These are phyloP conservation scores for Mallotus japonicus DNA, from an alignment of 441 rosid species.

Conservation along the genomic window DNA sequence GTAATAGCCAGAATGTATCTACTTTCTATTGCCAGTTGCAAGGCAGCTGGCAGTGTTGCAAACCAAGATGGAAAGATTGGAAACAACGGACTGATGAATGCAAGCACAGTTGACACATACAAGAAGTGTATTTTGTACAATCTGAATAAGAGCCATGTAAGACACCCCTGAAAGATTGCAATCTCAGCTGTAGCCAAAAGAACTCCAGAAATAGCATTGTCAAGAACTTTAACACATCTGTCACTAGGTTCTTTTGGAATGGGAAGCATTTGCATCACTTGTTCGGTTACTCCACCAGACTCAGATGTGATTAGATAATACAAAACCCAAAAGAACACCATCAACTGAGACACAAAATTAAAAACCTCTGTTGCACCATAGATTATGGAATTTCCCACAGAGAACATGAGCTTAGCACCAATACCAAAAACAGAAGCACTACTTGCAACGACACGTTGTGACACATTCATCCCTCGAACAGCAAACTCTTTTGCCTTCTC, in stretches of 20 bases:
- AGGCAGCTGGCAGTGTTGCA: constrained; percentile 78
- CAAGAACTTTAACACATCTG: constrained; percentile 88
- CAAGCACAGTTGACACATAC: constrained; percentile 80
- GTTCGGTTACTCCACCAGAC: constrained; percentile 96
- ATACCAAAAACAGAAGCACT: constrained; percentile 78
- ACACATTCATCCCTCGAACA: constrained; percentile 70
- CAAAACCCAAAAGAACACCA: constrained; percentile 84
- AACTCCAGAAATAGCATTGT: constrained; percentile 80
- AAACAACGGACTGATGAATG: constrained; percentile 67
- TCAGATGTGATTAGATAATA: constrained; percentile 87
- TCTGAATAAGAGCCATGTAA: constrained; percentile 91
- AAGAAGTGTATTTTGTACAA: constrained; percentile 75
- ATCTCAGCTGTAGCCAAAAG: constrained; percentile 93
- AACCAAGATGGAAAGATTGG: constrained; percentile 91
- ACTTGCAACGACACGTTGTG: constrained; percentile 61
- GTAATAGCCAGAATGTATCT: constrained; percentile 62
- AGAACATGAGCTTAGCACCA: constrained; percentile 57
- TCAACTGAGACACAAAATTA: constrained; percentile 76
- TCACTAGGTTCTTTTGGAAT: constrained; percentile 51
- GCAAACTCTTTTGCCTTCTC: constrained; percentile 86
- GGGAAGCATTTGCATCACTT: constrained; percentile 83
- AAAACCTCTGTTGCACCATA: constrained; percentile 91
- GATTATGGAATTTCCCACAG: constrained; percentile 61
- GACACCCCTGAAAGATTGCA: constrained; percentile 89
- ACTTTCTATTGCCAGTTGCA: constrained; percentile 69